Conservation (phyloP, 2,329 filamentous ascomycete species). For the Didymella lethalis region DNA sequence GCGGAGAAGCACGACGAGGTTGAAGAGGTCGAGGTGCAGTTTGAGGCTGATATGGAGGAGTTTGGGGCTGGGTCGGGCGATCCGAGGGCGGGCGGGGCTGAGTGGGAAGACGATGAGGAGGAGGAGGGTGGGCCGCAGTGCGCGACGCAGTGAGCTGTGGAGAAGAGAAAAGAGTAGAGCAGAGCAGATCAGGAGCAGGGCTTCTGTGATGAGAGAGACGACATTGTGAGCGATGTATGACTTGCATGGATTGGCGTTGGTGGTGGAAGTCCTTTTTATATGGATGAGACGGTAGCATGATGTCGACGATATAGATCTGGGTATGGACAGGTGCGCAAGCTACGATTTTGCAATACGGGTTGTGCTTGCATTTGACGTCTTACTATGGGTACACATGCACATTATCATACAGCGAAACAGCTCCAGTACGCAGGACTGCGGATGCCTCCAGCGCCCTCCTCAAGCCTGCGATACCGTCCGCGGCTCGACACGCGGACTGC, state of each 20-base stretch:
- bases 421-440: no score
- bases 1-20: constrained; percentile 72
- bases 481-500: no score
- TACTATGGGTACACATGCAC: no score
- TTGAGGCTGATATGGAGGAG: constrained; percentile 83
- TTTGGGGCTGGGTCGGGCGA: constrained; percentile 78
- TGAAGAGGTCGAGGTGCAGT: constrained; percentile 88
- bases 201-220: constrained; percentile 9
- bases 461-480: no score
- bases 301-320: constrained; percentile 8
- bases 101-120: constrained; percentile 74
- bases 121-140: constrained; percentile 71
- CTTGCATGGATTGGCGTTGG: constrained; percentile 38
- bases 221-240: constrained; percentile 24
- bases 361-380: no score
- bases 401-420: no score
- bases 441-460: no score
- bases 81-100: constrained; percentile 69
- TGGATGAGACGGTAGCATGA: constrained; percentile 4
- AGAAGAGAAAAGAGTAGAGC: no score
- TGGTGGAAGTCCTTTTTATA: constrained; percentile 20
- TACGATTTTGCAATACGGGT: no score
- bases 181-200: no score
- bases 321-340: not conserved
- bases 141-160: constrained; percentile 67